These are phyloP conservation scores for Lachnellula hyalina DNA, from an alignment of 2,329 filamentous ascomycete species.

Conservation along the genomic window DNA sequence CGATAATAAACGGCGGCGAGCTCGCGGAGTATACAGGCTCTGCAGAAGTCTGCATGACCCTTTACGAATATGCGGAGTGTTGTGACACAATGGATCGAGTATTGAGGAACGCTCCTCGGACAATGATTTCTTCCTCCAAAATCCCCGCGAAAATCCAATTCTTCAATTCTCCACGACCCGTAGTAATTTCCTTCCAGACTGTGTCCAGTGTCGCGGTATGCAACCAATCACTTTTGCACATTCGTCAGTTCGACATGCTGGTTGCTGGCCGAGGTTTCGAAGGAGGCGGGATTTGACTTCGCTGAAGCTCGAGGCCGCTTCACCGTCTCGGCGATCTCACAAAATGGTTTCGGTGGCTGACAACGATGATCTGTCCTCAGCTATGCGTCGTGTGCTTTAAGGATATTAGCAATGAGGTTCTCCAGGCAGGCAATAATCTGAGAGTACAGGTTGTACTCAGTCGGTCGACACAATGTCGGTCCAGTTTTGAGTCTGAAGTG, in stretches of 20 bases:
- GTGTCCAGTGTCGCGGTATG: neutral
- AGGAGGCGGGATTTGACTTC: neutral
- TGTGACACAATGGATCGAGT: neutral
- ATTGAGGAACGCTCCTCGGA: neutral
- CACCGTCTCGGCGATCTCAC: neutral
- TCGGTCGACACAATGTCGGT: neutral
- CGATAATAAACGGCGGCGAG: slow-evolving; percentile 32
- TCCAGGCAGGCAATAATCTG: neutral
- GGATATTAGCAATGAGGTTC: neutral
- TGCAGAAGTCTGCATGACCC: slow-evolving; percentile 25
- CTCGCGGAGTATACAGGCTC: slow-evolving; percentile 27
- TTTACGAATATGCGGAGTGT: slow-evolving; percentile 5
- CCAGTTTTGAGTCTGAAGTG: neutral
- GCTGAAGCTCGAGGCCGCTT: neutral
- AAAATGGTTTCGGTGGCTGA: neutral
- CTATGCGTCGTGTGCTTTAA: neutral
- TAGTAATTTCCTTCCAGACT: neutral
- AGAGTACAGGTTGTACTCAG: neutral
- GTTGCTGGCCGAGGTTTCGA: neutral
- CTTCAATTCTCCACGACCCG: neutral
- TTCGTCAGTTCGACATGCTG: neutral
- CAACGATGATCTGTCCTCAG: neutral
- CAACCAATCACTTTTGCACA: neutral
- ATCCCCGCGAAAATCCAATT: neutral
- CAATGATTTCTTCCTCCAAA: neutral